Evolutionary conservation across 1,284 basidiomycete genomes (phyloP), one percentile per base, ranked within the genome.

Genomic region (Thecaphora thlaspeos): DNA sequence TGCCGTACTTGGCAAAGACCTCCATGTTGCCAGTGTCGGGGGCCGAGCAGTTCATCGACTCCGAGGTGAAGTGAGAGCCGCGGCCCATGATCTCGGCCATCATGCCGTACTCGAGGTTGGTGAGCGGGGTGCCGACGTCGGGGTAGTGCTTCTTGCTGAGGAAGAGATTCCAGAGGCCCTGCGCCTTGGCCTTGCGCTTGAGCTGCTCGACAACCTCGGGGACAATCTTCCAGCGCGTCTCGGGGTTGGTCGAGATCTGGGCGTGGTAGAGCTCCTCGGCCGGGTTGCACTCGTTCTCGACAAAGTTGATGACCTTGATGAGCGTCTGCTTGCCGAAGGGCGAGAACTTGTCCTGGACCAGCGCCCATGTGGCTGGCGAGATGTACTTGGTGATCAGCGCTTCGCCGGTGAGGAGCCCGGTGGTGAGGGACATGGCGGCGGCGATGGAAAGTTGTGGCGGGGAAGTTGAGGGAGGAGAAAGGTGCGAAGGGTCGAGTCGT

Each of bases 131-230:
- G 46, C 94, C 93, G 72, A 56, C 46, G 39, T 61, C 51, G 15
- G 91, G 91, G 79, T 94, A 96, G 78, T 95, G 92, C 43, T 85
- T 83, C 80, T 91, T 92, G 83, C 89, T 91, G 61, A 97, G 82
- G 84, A 97, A 97, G 40, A 98, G 83, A 79, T 97, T 97, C 94
- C 94, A 98, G 42, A 98, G 83, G 2, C 94, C 94, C 37, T 87
- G 84, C 70, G 85, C 83, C 80, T 87, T 88, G 3, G 94, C 94
- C 79, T 89, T 91, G 57, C 77, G 82, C 82, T 97, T 96, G 71
- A 98, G 84, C 55, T 89, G 87, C 71, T 87, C 88, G 55, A 94
- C 81, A 55, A 94, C 80, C 3, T 88, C 86, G 38, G 92, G 86
- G 62, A 91, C 82, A 3, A 86, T 85, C 80, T 88, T 84, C 93